Evolutionary conservation across 192 early-diverging fungal genomes (phyloP).

Genomic region (Mortierella hygrophila): DNA sequence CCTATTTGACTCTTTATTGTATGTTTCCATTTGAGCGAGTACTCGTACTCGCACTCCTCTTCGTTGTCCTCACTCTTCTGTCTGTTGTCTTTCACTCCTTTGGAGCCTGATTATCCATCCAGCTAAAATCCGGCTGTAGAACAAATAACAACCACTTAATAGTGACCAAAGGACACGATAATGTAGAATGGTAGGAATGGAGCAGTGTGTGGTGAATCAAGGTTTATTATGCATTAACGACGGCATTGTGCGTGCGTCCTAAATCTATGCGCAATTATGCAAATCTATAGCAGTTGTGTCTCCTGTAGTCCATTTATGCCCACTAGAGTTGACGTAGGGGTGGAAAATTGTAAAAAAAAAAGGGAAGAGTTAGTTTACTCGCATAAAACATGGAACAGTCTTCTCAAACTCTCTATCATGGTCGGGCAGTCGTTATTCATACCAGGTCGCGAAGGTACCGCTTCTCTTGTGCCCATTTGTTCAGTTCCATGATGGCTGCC

Average conservation of each 20-base stretch:
- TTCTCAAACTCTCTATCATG: not conserved
- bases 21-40: no score
- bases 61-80: no score
- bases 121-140: no score
- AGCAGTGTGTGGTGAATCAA: not conserved
- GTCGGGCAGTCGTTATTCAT: not conserved
- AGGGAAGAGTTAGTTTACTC: not conserved
- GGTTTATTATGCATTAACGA: not conserved
- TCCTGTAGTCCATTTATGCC: not conserved
- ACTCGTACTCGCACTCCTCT: no score
- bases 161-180: no score
- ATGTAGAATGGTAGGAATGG: no score
- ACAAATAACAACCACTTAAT: no score
- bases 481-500: conserved; percentile 70
- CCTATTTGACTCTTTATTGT: no score
- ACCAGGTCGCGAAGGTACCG: conserved; percentile 77
- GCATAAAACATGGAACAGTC: no score
- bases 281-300: not conserved
- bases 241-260: not conserved
- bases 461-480: conserved; percentile 71
- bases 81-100: no score
- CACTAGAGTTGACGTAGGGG: not conserved
- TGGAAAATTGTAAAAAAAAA: not conserved
- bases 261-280: not conserved
- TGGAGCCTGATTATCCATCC: no score